Conservation (phyloP, 2,329 filamentous ascomycete species). For the Cercospora sp. region DNA sequence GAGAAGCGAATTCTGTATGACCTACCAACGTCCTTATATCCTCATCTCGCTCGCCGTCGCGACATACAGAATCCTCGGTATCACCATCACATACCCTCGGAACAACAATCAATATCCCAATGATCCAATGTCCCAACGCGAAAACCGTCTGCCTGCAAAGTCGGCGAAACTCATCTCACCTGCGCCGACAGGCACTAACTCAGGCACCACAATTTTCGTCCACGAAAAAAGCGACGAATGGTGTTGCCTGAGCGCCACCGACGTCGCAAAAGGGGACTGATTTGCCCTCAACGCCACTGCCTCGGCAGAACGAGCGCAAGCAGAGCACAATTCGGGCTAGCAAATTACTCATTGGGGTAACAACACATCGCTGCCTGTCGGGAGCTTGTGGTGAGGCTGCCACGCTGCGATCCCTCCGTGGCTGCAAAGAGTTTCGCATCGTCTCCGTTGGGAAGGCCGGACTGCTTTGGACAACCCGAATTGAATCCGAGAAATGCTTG, state of each 20-base stretch:
- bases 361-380: not conserved
- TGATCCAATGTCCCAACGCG: conserved; percentile 9
- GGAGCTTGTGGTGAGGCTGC: conserved; percentile 5
- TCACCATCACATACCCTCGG: conserved; percentile 4
- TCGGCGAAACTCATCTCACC: not conserved
- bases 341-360: not conserved
- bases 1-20: not conserved
- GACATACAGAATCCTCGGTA: conserved; percentile 6
- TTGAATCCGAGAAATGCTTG: not conserved
- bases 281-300: conserved; percentile 9
- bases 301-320: not conserved
- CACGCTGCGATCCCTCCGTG: not conserved
- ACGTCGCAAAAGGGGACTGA: conserved; percentile 9
- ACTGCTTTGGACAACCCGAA: not conserved
- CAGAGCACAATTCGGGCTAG: conserved; percentile 8
- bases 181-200: not conserved
- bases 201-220: conserved; percentile 12
- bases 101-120: not conserved
- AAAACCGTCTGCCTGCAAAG: conserved; percentile 12
- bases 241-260: conserved; percentile 12
- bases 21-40: conserved; percentile 6
- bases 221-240: conserved; percentile 10
- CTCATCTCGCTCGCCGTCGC: not conserved
- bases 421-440: conserved; percentile 9
- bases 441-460: not conserved